Base-by-base conservation (phyloP, 2,329 filamentous ascomycete genomes). In the Hirsutella minnesotensis region DNA sequence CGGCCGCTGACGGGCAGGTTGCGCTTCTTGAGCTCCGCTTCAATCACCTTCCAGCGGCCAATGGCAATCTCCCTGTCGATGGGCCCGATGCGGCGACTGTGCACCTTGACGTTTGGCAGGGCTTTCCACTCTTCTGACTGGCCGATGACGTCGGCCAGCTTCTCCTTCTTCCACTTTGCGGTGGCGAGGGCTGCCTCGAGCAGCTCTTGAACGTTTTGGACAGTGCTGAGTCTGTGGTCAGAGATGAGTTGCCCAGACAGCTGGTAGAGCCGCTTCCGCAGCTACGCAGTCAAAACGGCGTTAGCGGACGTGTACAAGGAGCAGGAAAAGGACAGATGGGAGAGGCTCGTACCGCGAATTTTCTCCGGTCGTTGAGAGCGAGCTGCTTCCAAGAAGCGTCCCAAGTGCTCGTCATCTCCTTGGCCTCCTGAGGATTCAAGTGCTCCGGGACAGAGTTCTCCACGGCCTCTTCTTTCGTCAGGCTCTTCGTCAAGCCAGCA, bases 41-140 rank as follows among this genome's bases (percentile, higher is more conserved):
- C 74, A 54, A 90, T 86, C 40, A 88, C 61, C 75, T 92, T 92
- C 77, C 82, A 85, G 54, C 85, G 71, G 22, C 87, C 87, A 35
- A 85, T 59, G 39, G 75, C 70, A 52, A 74, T 77, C 62, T 90
- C 84, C 59, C 77, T 79, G 59, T 90, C 76, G 29, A 84, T 77
- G 9, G 78, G 74, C 8, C 79, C 88, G 46, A 86, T 67, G 53
- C 81, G 79, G 50, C 72, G 72, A 21, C 63, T 59, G 51, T 75
- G 74, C 19, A 95, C 65, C 51, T 72, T 72, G 36, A 95, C 80
- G 56, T 95, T 95, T 47, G 76, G 67, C 41, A 85, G 64, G 1
- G 60, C 52, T 15, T 49, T 40, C 27, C 86, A 64, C 16, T 69
- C 56, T 36, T 68, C 60, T 39, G 56, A 64, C 40, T 56, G 48